Evolutionary conservation across 2,329 filamentous ascomycete genomes (phyloP).

Genomic region (Penicillium verrucosum): DNA sequence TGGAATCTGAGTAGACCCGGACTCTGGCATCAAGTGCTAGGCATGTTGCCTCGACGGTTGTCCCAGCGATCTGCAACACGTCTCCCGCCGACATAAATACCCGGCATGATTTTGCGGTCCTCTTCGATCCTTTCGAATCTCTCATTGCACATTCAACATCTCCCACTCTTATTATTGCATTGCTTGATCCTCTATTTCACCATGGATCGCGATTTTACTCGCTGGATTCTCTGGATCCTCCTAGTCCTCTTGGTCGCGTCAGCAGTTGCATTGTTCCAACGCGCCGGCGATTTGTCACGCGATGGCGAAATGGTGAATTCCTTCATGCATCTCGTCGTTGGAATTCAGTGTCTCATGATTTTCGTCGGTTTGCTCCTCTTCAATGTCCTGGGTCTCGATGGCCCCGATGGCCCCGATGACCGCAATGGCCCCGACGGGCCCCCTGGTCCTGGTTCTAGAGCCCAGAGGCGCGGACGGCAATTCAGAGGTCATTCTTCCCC

Average conservation of each 20-base stretch:
- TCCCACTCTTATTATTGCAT: background rate
- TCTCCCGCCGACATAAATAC: background rate
- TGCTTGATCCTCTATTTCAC: background rate
- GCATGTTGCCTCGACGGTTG: background rate
- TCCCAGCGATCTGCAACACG: too few relatives aligned
- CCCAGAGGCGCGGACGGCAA: background rate
- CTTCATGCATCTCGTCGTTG: background rate
- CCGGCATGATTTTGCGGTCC: background rate
- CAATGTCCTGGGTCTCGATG: background rate
- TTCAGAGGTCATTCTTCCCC: rapidly evolving
- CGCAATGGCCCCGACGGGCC: background rate
- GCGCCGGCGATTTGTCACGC: background rate
- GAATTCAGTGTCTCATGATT: rapidly evolving
- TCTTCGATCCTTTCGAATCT: background rate
- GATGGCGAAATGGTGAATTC: rapidly evolving
- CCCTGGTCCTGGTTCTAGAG: background rate
- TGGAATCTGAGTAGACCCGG: background rate
- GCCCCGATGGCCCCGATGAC: background rate
- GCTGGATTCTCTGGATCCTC: too few relatives aligned
- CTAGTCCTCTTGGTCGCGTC: background rate
- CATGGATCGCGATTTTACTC: background rate
- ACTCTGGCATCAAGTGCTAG: background rate
- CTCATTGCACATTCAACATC: background rate
- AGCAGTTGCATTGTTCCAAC: background rate
- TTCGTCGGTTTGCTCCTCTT: background rate